Base-by-base conservation (phyloP, 2,329 filamentous ascomycete species). In the Lachnellula hyalina region DNA sequence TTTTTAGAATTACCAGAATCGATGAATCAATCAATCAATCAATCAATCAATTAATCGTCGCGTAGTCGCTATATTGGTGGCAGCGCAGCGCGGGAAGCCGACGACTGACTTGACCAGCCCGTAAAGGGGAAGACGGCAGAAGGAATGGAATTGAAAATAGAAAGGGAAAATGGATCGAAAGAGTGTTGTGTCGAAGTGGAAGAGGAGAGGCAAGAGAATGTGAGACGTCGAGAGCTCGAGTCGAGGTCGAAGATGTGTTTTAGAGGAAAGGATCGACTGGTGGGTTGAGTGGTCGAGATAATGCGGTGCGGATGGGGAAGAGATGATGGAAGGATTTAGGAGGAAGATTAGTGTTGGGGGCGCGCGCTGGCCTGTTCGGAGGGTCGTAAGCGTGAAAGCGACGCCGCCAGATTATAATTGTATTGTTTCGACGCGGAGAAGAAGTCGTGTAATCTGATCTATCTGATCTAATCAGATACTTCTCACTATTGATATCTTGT, bases 131-230 rank as follows among this genome's bases (percentile, higher is more conserved):
- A 51, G 53, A 49, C 28, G 28, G 28, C 11, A 9, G 28, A 32
- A 11, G 28, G 9, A 32, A 32, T 32, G 9, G 28, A 32, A 32
- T 4, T 32, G 28, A 32, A 32, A 53, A 53, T 53, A 46, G 41
- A 54, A 56, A 17, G 15, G 38, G 55, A 61, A 52, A 56, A 61
- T 54, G 51, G 58, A 55, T 54, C 32, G 47, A 57, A 59, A 44
- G 54, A 56, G 48, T 52, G 55, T 57, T n/a, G 51, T 36, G 58
- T 61, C 45, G 52, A 41, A 58, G 51, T 47, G 55, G 57, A 57
- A 54, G 52, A 47, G 44, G 63, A 57, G 55, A 58, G 23, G 28
- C 44, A 45, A 53, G 52, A 44, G 62, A 60, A 57, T 61, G 61
- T 60, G 56, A 58, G 57, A 58, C 54, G 60, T 61, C 49, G 59